Conservation (phyloP, 164 flowering plant genomes). For the Sedum album region DNA sequence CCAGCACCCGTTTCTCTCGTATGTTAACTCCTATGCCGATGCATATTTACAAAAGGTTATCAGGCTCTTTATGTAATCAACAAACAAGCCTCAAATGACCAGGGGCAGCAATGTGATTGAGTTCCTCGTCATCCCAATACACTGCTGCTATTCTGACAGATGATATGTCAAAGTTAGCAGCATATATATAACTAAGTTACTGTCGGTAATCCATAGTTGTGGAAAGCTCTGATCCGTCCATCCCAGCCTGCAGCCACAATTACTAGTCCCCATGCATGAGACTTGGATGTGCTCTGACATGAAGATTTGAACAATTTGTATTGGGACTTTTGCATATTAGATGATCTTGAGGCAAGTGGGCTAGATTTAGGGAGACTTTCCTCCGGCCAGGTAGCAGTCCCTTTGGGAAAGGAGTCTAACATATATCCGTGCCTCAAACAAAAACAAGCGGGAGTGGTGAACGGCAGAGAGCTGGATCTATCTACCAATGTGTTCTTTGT, state of each 20-base stretch:
- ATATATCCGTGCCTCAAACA: constrained; percentile 34
- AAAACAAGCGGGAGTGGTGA: constrained; percentile 27
- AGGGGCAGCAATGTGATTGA: background rate
- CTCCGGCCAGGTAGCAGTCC: constrained; percentile 71
- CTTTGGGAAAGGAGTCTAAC: constrained; percentile 43
- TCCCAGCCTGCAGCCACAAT: constrained; percentile 67
- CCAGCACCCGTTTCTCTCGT: too few species aligned
- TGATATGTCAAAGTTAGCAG: background rate
- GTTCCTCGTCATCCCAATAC: background rate
- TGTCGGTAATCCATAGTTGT: constrained; percentile 56
- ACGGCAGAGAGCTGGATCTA: constrained; percentile 16
- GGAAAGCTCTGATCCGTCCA: constrained; percentile 57
- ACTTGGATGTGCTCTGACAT: constrained; percentile 32
- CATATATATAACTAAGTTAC: constrained; percentile 16
- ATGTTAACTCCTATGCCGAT: too few species aligned
- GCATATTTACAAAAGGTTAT: background rate
- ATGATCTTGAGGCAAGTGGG: constrained; percentile 13
- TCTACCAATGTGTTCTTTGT: constrained; percentile 6
- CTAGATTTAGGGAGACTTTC: constrained; percentile 41
- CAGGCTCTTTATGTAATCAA: background rate
- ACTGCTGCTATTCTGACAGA: background rate
- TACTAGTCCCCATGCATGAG: constrained; percentile 68
- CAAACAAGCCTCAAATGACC: background rate
- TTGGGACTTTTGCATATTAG: constrained; percentile 36
- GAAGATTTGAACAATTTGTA: constrained; percentile 44